Base-by-base conservation (phyloP, 2,329 filamentous ascomycete genomes). In the Hypoxylon sp. region DNA sequence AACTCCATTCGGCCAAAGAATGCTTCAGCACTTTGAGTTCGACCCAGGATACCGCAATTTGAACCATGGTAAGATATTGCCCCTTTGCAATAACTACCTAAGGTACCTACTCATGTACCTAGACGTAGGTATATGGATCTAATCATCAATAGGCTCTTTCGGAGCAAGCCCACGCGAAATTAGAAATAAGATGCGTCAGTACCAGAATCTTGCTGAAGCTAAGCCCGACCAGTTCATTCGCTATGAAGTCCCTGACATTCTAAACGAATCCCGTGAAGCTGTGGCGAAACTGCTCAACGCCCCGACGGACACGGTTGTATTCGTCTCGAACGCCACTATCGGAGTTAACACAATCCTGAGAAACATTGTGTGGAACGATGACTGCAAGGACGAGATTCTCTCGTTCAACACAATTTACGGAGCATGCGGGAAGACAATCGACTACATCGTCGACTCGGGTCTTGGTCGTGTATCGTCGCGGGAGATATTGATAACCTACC, bases 391-490 rank as follows among this genome's bases (percentile, higher is more conserved):
- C 76, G 89, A 91, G 68, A 91, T 97, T 68, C 74, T 97, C 48
- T 91, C 90, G 79, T 97, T 97, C 76, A 86, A 86, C 38, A 93
- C 92, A 43, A 86, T 94, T 57, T 97, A 97, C 77, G 90, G 89
- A 61, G 90, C 89, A 0, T 94, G 93, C 76, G 91, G 90, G 61
- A 93, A 93, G 75, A 89, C 89, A 0, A 82, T 96, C 17, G 84
- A 90, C 45, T 95, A 82, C 62, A 80, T 96, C 36, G 83, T 86
- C n/a, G 94, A 97, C 75, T 89, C 86, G 1, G 88, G 84, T 1
- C 82, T 70, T 0, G 81, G 80, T 1, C 75, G 74, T 5, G 80
- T 89, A 10, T 75, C 79, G 1, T 77, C 81, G 5, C 79, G 83
- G 0, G 85, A 86, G 71, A 88, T 98, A 45, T 72, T 81, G 6